A percentile compares a stretch with the other conserved stretches of the same genome.
These are phyloP conservation scores for Phoma sp. DNA, from an alignment of 2,329 filamentous ascomycete species.

Conservation along the genomic window DNA sequence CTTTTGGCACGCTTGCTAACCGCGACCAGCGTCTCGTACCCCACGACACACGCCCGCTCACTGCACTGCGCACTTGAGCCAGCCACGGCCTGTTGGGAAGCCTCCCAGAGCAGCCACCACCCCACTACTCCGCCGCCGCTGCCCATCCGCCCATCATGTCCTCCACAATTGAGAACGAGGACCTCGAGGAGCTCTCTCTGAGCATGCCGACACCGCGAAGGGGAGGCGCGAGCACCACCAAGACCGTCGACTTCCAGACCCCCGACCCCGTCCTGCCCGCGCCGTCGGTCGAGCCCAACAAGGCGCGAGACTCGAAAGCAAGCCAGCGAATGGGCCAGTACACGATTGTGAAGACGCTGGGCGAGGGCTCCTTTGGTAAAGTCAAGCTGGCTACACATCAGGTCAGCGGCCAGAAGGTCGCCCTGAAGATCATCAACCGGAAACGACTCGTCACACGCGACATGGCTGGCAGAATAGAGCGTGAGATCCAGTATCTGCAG, in stretches of 20 bases:
- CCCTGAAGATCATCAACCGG: constrained; percentile 95
- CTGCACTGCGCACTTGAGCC: not conserved
- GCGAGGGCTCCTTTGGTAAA: constrained; percentile 97
- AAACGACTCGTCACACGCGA: constrained; percentile 96
- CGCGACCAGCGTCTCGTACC: constrained; percentile 5
- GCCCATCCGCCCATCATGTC: constrained; percentile 39
- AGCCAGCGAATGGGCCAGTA: constrained; percentile 92
- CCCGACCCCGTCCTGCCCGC: constrained; percentile 28
- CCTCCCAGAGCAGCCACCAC: not conserved
- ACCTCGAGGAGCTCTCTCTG: constrained; percentile 70
- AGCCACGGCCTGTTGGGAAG: not conserved
- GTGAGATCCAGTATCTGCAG: constrained; percentile 98
- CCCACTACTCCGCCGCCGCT: not conserved
- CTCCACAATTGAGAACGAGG: constrained; percentile 74
- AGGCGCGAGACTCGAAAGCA: constrained; percentile 63
- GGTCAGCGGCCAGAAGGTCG: constrained; percentile 91
- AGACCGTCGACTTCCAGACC: constrained; percentile 44
- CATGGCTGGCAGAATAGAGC: constrained; percentile 96
- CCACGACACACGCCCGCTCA: not conserved
- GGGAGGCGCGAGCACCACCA: constrained; percentile 38
- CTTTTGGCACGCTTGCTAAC: constrained; percentile 7
- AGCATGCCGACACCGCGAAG: constrained; percentile 72
- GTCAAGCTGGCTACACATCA: constrained; percentile 96
- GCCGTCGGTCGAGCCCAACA: constrained; percentile 44
- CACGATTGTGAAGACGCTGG: constrained; percentile 85